Percentiles rank a stretch among this genome's conserved stretches.
Evolutionary conservation across 2,329 filamentous ascomycete species (phyloP).

Genomic region (Fusarium zealandicum): DNA sequence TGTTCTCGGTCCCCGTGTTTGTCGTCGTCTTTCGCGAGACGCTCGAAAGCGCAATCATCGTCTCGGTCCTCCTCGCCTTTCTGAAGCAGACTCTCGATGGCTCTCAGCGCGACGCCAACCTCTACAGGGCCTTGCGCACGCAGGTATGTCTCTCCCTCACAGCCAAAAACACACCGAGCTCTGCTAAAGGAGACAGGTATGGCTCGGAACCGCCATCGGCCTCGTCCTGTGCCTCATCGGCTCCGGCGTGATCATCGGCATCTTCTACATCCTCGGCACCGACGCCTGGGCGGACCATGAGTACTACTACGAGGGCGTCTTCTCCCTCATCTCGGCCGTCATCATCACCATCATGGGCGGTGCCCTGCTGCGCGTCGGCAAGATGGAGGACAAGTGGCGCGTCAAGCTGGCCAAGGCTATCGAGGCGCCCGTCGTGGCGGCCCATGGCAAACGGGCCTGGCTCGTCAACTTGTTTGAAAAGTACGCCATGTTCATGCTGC

Average conservation of each 20-base stretch:
- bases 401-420: constrained; percentile 78
- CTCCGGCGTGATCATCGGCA: constrained; percentile 72
- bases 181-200: constrained; percentile 51
- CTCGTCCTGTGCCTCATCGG: constrained; percentile 67
- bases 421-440: constrained; percentile 56
- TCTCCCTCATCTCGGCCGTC: constrained; percentile 76
- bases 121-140: constrained; percentile 72
- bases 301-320: constrained; percentile 82
- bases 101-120: constrained; percentile 63
- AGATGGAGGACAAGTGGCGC: constrained; percentile 86
- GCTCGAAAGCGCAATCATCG: constrained; percentile 82
- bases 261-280: constrained; percentile 72
- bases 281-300: constrained; percentile 75
- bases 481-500: constrained; percentile 86
- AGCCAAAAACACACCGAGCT: not conserved
- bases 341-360: constrained; percentile 86
- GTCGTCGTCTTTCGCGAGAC: constrained; percentile 91
- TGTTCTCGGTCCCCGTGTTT: constrained; percentile 83
- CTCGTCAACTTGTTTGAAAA: constrained; percentile 74
- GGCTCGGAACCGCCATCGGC: constrained; percentile 57
- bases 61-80: constrained; percentile 84
- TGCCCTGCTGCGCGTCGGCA: constrained; percentile 80
- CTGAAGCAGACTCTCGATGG: constrained; percentile 79
- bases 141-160: constrained; percentile 57
- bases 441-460: constrained; percentile 53